A percentile compares a stretch with the other conserved stretches of the same genome.
These are phyloP conservation scores for Spinellus fusiger DNA, from an alignment of 192 early-diverging fungal species.

Conservation along the genomic window DNA sequence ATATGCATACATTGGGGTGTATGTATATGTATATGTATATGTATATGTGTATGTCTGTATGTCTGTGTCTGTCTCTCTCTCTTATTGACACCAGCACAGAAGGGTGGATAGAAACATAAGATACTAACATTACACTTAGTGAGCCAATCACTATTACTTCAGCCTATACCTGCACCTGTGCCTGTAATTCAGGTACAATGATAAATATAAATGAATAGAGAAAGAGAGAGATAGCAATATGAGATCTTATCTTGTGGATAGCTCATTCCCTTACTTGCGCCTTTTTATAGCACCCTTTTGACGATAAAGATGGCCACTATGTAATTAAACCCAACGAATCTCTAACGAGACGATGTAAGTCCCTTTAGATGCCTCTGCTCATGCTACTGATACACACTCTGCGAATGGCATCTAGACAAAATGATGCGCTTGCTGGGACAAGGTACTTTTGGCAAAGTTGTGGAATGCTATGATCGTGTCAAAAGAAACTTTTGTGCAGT, in stretches of 20 bases:
- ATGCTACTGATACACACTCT: no score
- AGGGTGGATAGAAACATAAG: not conserved
- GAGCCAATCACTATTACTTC: not conserved
- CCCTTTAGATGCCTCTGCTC: no score
- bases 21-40: no score
- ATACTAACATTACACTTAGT: not conserved
- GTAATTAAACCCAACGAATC: slow-evolving; percentile 71
- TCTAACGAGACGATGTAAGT: slow-evolving; percentile 75
- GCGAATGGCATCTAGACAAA: slow-evolving; percentile 46
- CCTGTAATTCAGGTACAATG: not conserved
- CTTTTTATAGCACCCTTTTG: slow-evolving; percentile 37
- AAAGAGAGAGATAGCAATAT: no score
- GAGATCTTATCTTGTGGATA: no score
- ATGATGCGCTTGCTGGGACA: slow-evolving; percentile 88
- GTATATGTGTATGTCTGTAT: not conserved
- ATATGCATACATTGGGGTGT: no score
- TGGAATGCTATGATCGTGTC: slow-evolving; percentile 76
- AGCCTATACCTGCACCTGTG: not conserved
- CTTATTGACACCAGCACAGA: not conserved
- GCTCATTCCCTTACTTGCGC: no score
- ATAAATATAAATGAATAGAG: not conserved
- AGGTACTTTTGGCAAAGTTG: slow-evolving; percentile 98
- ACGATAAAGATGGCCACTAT: slow-evolving; percentile 92
- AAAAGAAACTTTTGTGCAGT: slow-evolving; percentile 65
- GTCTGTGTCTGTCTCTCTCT: not conserved